phyloP scores from a whole-genome alignment of 177 flowering plant species.

The Vitis hybrid region DNA sequence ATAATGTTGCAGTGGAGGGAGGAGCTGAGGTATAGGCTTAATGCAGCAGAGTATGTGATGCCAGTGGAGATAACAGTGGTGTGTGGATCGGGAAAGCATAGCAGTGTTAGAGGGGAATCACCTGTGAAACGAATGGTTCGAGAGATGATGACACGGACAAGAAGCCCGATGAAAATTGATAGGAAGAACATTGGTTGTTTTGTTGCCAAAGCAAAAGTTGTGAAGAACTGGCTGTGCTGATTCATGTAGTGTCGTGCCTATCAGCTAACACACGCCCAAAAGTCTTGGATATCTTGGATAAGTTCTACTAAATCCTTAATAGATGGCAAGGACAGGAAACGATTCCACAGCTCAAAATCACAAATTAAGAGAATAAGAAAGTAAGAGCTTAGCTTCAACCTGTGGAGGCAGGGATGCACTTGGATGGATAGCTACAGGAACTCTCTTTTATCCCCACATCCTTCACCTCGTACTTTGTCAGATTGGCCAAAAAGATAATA shows the following conservation, averaged over 20 bases:
- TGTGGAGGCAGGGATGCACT: too few species aligned
- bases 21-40: constrained; percentile 42
- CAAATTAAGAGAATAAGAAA: too few species aligned
- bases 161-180: constrained; percentile 69
- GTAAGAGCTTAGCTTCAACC: too few species aligned
- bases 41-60: constrained; percentile 18
- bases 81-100: constrained; percentile 84
- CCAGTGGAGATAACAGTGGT: constrained; percentile 65
- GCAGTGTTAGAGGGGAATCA: constrained; percentile 65
- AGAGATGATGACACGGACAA: constrained; percentile 47
- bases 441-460: too few species aligned
- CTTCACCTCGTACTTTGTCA: too few species aligned
- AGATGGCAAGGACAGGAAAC: too few species aligned
- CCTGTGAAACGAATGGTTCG: constrained; percentile 66
- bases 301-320: too few species aligned
- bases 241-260: background rate
- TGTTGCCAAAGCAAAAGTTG: constrained; percentile 61
- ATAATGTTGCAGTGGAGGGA: constrained; percentile 78
- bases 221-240: constrained; percentile 58
- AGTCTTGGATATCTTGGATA: too few species aligned
- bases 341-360: too few species aligned
- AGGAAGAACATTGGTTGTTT: constrained; percentile 73
- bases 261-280: too few species aligned
- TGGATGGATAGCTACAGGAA: too few species aligned
- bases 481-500: too few species aligned